These are phyloP conservation scores for Neurospora intermedia DNA, from an alignment of 495 filamentous ascomycete genomes.

Conservation along the genomic window DNA sequence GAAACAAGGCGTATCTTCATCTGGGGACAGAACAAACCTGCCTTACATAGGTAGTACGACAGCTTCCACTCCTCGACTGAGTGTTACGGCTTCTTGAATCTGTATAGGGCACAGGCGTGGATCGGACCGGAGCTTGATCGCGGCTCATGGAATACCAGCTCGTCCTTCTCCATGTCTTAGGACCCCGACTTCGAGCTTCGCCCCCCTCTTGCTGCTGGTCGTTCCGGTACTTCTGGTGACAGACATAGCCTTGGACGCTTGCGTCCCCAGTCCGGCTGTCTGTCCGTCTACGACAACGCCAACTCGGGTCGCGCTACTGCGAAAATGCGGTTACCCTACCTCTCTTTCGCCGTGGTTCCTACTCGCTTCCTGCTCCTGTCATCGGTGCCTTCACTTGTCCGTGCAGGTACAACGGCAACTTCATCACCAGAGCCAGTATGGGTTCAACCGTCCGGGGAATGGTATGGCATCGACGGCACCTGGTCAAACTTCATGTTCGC, in stretches of 20 bases:
- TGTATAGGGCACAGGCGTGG: background rate
- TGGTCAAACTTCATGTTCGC: slow-evolving; percentile 45
- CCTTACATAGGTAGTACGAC: background rate
- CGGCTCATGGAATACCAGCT: slow-evolving; percentile 24
- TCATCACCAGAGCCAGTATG: slow-evolving; percentile 19
- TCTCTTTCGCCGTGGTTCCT: slow-evolving; percentile 19
- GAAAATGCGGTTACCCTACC: slow-evolving; percentile 24
- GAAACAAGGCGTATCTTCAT: background rate
- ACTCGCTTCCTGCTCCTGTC: slow-evolving; percentile 27
- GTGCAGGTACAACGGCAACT: slow-evolving; percentile 11
- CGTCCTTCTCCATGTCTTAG: slow-evolving; percentile 20
- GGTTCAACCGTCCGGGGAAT: slow-evolving; percentile 33
- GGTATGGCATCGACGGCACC: slow-evolving; percentile 40
- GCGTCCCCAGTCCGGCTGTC: slow-evolving; percentile 4
- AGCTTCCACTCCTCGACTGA: background rate
- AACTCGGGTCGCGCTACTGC: slow-evolving; percentile 16
- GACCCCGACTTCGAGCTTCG: slow-evolving; percentile 7
- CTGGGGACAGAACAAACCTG: background rate
- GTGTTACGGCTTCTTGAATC: background rate
- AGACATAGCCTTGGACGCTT: slow-evolving; percentile 6
- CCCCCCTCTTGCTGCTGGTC: background rate
- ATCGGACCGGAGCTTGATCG: slow-evolving; percentile 2
- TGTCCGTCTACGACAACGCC: slow-evolving; percentile 10
- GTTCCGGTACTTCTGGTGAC: slow-evolving; percentile 13
- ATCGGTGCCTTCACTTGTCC: slow-evolving; percentile 22